A percentile compares a stretch with the other conserved stretches of the same genome.
Evolutionary conservation across 257 asterid genomes (phyloP).

Genomic region (Salvia miltiorrhiza): DNA sequence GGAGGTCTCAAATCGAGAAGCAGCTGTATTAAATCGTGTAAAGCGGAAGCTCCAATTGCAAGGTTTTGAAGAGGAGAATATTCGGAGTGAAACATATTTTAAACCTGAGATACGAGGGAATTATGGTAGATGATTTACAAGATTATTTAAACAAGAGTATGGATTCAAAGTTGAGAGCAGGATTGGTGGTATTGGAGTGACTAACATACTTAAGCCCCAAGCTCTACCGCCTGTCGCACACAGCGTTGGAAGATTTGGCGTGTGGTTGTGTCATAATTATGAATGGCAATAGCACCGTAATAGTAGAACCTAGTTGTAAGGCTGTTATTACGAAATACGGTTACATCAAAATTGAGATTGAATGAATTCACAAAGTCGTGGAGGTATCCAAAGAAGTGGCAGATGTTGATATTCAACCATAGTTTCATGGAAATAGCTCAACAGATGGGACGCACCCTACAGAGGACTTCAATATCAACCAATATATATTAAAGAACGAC

Average conservation of each 20-base stretch:
- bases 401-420: slow-evolving; percentile 88
- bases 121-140: slow-evolving; percentile 89
- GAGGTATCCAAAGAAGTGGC: slow-evolving; percentile 69
- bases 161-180: slow-evolving; percentile 84
- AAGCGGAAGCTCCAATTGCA: slow-evolving; percentile 60
- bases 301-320: slow-evolving; percentile 79
- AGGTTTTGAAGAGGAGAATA: slow-evolving; percentile 72
- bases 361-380: slow-evolving; percentile 29
- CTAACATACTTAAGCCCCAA: slow-evolving; percentile 73
- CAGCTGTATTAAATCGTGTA: slow-evolving; percentile 52
- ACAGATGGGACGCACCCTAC: slow-evolving; percentile 98
- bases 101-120: slow-evolving; percentile 91
- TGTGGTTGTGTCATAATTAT: slow-evolving; percentile 66
- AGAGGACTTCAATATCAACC: slow-evolving; percentile 93
- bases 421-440: slow-evolving; percentile 98
- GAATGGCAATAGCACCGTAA: slow-evolving; percentile 96
- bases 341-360: slow-evolving; percentile 70
- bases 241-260: slow-evolving; percentile 59
- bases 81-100: slow-evolving; percentile 70
- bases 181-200: slow-evolving; percentile 88
- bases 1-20: slow-evolving; percentile 68
- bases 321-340: slow-evolving; percentile 72
- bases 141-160: slow-evolving; percentile 81
- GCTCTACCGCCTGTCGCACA: slow-evolving; percentile 45
- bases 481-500: slow-evolving; percentile 88